These are phyloP conservation scores for Rosellinia necatrix DNA, from an alignment of 2,329 filamentous ascomycete genomes.

Conservation along the genomic window DNA sequence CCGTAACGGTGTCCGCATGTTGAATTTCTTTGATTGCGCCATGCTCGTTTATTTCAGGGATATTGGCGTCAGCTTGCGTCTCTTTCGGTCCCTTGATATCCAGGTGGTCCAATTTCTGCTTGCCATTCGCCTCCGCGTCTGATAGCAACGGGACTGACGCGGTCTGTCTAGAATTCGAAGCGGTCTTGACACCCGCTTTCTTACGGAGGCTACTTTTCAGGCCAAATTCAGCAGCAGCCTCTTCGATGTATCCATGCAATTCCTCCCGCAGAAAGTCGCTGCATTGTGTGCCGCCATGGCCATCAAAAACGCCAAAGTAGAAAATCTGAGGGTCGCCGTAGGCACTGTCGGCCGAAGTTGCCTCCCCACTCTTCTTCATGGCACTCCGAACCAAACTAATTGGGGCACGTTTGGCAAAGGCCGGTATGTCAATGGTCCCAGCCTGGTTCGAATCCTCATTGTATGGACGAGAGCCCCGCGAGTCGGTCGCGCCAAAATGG, in stretches of 20 bases:
- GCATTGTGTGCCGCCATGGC: constrained; percentile 89
- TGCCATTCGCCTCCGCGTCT: constrained; percentile 38
- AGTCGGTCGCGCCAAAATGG: constrained; percentile 83
- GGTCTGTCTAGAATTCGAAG: constrained; percentile 13
- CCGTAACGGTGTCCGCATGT: constrained; percentile 45
- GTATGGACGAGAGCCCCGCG: constrained; percentile 80
- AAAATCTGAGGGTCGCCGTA: constrained; percentile 94
- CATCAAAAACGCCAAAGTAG: constrained; percentile 96
- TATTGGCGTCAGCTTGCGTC: constrained; percentile 45
- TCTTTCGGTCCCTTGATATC: constrained; percentile 57
- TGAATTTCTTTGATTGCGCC: constrained; percentile 44
- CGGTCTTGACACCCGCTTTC: constrained; percentile 27
- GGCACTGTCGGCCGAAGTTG: constrained; percentile 73
- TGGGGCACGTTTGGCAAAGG: constrained; percentile 85
- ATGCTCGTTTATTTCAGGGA: constrained; percentile 41
- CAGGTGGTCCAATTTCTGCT: constrained; percentile 47
- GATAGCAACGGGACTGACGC: constrained; percentile 23
- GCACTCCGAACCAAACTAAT: constrained; percentile 57
- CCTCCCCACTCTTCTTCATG: constrained; percentile 59
- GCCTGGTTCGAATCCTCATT: constrained; percentile 96
- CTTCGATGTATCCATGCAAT: constrained; percentile 87
- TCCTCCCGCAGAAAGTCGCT: constrained; percentile 83
- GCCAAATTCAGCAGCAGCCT: constrained; percentile 75
- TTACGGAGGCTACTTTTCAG: constrained; percentile 74
- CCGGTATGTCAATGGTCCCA: constrained; percentile 88